A percentile compares a stretch with the other conserved stretches of the same genome.
These are phyloP conservation scores for Trametes punicea DNA, from an alignment of 768 basidiomycete genomes.

Conservation along the genomic window DNA sequence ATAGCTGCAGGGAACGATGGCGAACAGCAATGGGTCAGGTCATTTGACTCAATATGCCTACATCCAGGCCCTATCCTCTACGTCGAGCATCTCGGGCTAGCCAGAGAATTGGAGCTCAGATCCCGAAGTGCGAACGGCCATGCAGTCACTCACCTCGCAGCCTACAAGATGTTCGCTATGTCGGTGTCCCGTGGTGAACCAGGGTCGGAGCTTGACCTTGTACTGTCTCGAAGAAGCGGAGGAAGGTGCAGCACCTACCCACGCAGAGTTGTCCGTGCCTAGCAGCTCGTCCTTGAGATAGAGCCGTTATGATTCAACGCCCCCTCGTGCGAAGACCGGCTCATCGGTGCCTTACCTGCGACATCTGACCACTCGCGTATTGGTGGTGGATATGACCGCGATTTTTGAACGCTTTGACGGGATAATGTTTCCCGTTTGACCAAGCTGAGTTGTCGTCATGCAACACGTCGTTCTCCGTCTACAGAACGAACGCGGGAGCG, in stretches of 20 bases:
- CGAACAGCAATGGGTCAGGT: too few relatives aligned
- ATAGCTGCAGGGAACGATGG: too few relatives aligned
- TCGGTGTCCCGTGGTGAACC: conserved; percentile 1
- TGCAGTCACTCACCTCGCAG: neutral
- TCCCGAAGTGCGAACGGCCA: neutral
- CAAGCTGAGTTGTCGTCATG: conserved; percentile 20
- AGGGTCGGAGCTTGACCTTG: neutral
- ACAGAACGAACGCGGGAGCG: neutral
- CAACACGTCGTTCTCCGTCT: conserved; percentile 9
- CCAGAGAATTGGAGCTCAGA: neutral
- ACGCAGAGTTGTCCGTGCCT: conserved; percentile 40
- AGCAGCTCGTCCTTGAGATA: conserved; percentile 27
- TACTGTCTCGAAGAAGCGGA: neutral
- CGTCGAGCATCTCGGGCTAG: conserved; percentile 22
- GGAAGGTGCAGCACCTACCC: conserved; percentile 25
- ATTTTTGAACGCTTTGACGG: neutral
- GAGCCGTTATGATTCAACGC: neutral
- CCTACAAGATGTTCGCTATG: neutral
- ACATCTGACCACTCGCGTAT: neutral
- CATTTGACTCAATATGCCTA: neutral
- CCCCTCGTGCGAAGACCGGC: neutral
- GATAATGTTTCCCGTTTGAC: conserved; percentile 5
- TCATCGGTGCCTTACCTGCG: neutral
- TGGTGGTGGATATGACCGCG: neutral
- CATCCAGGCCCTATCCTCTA: conserved; percentile 24